Base-by-base conservation (phyloP, 192 early-diverging fungal species). In the Phycomyces blakesleeanus region DNA sequence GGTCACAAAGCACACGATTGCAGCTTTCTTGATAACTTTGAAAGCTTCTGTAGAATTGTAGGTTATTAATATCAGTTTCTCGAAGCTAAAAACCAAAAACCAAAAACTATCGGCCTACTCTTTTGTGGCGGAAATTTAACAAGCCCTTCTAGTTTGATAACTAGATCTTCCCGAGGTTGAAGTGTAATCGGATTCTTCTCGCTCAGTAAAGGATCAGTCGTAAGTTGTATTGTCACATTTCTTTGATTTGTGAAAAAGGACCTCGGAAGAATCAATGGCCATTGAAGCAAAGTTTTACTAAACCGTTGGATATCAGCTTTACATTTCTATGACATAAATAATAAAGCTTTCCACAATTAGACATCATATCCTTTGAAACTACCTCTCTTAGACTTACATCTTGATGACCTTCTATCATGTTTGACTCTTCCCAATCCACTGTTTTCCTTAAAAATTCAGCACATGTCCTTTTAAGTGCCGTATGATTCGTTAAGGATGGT, bases 71-170 rank as follows among this genome's bases (percentile, higher is more conserved):
- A 20, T 8, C 11, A 10, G 3, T 20, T 0, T 20, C 29, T 34
- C 29, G 29, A 34, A 7, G 2, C 7, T 34, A 34, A 7, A 34
- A 41, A 0, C 0, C 1, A 59, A 20, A 37, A 21, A 34, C 16
- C 0, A 16, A 3, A 6, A 20, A 20, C 3, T 8, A 40, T 59
- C 38, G 3, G 39, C 57, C 0, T 63, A 63, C 61, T 21, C 34
- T 53, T 63, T 40, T 53, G 34, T 9, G 15, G 20, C 2, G 21
- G 24, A 8, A 20, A 21, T 11, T 67, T 56, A 11, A 67, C 51
- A 16, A 67, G 39, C 12, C 66, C 66, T 44, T 67, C 66, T 41
- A 67, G 59, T 41, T 60, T 52, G 14, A 67, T 67, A 22, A 67
- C 38, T 44, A 67, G 42, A 29, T 53, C 66, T 59, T 60, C 66